Evolutionary conservation across 148 eudicot species (phyloP).

Genomic region (Persicaria maculosa): DNA sequence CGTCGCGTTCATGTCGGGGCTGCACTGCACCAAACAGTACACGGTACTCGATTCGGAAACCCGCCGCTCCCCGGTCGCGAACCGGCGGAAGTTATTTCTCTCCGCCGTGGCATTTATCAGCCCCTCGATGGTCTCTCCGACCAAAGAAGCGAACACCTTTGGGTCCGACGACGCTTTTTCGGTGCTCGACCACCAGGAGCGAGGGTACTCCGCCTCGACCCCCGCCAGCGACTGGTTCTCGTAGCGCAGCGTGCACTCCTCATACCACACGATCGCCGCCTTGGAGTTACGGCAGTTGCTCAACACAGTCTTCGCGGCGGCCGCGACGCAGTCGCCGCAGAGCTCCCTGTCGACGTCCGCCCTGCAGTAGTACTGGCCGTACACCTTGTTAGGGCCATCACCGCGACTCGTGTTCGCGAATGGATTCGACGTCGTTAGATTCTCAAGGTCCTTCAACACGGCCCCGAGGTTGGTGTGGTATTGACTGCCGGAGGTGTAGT

Average conservation of each 20-base stretch:
- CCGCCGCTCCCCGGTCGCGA: neutral
- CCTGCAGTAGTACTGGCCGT: neutral
- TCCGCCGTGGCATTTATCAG: neutral
- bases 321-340: neutral
- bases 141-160: neutral
- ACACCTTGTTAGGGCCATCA: neutral
- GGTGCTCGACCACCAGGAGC: constrained; percentile 4
- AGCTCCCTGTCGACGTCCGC: neutral
- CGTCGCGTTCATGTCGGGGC: constrained; percentile 9
- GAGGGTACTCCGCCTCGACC: neutral
- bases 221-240: neutral
- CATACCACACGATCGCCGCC: constrained; percentile 1
- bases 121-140: neutral
- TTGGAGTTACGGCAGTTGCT: neutral
- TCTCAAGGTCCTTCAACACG: neutral
- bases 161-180: neutral
- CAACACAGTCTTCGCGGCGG: neutral
- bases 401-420: neutral
- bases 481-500: neutral
- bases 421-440: neutral
- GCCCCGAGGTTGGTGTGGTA: neutral
- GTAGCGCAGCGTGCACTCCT: constrained; percentile 5
- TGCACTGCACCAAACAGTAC: constrained; percentile 8
- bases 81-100: neutral
- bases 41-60: neutral